Base-by-base conservation (phyloP, 2,329 filamentous ascomycete genomes). In the Fusarium fujikuroi region DNA sequence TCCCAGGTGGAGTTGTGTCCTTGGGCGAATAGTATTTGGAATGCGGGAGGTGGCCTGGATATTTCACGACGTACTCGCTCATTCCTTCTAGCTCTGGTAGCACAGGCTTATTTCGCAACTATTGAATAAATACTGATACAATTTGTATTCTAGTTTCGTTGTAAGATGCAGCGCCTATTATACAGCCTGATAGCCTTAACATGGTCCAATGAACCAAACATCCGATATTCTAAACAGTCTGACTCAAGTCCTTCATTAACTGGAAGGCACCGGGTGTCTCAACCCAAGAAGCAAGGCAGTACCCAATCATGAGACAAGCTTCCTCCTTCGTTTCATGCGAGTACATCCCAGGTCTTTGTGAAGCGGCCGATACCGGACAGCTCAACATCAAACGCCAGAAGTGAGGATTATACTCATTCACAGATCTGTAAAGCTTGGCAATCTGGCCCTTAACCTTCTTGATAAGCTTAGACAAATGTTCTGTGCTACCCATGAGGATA, bases 361-460 rank as follows among this genome's bases (percentile, higher is more conserved):
- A 23, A 3, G 69, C 23, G 0, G 69, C 72, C 0, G 42, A 21
- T 5, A 43, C 30, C 9, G 67, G 34, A n/a, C 72, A 21, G 0
- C 53, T 53, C 3, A 78, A 23, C 63, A 78, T 59, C 14, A 67
- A 18, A 0, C 40, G 47, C 75, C 76, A 78, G 28, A 76, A 73
- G 30, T 75, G 53, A 0, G 59, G 37, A 15, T 78, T 79, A 39
- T 72, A 70, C 8, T 25, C 42, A 6, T 70, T 43, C 7, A 71
- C 54, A 9, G 69, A 23, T 9, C n/a, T 42, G 49, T 73, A 75
- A 6, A 79, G 47, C 11, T 28, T 21, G 1, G 8, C 28, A 2
- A 77, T 23, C 12, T 79, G 77, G 11, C 0, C n/a, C 43, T 77
- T 74, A 46, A 73, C 49, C 21, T 25, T 61, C 7, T 67, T n/a